These are phyloP conservation scores for Vanderwaltozyma polyspora DNA, from an alignment of 805 yeast species.

Conservation along the genomic window DNA sequence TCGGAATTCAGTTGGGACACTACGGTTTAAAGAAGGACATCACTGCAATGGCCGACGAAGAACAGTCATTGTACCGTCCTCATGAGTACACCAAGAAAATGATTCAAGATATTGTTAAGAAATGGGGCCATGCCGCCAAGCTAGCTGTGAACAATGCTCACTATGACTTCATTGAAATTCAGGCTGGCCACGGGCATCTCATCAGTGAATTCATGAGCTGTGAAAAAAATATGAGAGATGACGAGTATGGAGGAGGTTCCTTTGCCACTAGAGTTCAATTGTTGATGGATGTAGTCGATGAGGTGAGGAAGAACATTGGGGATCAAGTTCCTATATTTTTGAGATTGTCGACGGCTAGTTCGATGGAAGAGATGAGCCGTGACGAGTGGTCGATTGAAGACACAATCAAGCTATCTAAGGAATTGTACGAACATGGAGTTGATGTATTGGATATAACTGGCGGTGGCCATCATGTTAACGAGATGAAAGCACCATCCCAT, in stretches of 20 bases:
- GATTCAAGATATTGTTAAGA: slow-evolving; percentile 30
- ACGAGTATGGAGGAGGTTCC: slow-evolving; percentile 48
- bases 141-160: slow-evolving; percentile 41
- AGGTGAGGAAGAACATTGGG: slow-evolving; percentile 31
- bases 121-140: slow-evolving; percentile 37
- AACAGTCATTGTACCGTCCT: slow-evolving; percentile 30
- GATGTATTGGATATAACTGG: slow-evolving; percentile 45
- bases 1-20: slow-evolving; percentile 47
- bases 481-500: slow-evolving; percentile 8
- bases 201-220: slow-evolving; percentile 37
- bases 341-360: slow-evolving; percentile 30
- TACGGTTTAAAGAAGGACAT: slow-evolving; percentile 38
- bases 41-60: slow-evolving; percentile 1
- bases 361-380: slow-evolving; percentile 15
- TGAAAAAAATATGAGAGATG: slow-evolving; percentile 42
- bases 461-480: slow-evolving; percentile 35
- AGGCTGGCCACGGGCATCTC: slow-evolving; percentile 53
- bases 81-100: slow-evolving; percentile 35
- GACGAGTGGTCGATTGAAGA: slow-evolving; percentile 37
- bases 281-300: slow-evolving; percentile 37
- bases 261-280: slow-evolving; percentile 47
- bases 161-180: slow-evolving; percentile 52
- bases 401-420: slow-evolving; percentile 31
- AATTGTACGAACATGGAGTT: slow-evolving; percentile 34
- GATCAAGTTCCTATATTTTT: slow-evolving; percentile 36